These are phyloP conservation scores for Botrytis cinerea DNA, from an alignment of 2,329 filamentous ascomycete genomes.

Conservation along the genomic window DNA sequence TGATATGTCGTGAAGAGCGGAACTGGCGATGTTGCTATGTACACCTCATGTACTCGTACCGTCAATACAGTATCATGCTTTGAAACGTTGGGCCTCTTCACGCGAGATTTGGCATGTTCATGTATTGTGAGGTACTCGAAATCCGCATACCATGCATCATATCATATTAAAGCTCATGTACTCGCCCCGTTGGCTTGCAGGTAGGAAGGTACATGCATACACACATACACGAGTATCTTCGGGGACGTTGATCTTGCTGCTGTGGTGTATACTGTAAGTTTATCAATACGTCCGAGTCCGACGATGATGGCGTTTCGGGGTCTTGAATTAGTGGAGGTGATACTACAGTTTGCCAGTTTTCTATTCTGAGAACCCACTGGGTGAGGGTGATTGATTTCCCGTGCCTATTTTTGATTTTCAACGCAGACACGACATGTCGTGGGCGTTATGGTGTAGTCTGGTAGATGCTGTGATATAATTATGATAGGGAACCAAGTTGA, in stretches of 20 bases:
- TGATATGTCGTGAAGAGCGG: not conserved
- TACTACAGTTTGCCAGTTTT: constrained; percentile 13
- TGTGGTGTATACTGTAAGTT: constrained; percentile 5
- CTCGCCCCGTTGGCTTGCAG: constrained; percentile 14
- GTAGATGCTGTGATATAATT: not conserved
- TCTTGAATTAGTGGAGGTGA: constrained; percentile 9
- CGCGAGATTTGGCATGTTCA: not conserved
- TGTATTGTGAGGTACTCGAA: not conserved
- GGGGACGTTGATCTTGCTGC: constrained; percentile 24
- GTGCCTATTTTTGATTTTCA: not conserved
- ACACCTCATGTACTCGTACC: not conserved
- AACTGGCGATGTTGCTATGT: not conserved
- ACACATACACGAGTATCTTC: constrained; percentile 9
- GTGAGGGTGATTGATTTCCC: constrained; percentile 4
- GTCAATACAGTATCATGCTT: not conserved
- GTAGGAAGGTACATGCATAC: constrained; percentile 5
- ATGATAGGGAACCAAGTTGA: constrained; percentile 16
- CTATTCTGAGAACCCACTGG: constrained; percentile 7
- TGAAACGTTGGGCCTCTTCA: constrained; percentile 10
- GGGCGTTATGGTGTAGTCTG: not conserved
- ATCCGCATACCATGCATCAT: not conserved
- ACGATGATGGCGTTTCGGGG: constrained; percentile 24
- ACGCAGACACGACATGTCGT: constrained; percentile 1
- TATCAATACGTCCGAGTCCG: constrained; percentile 11
- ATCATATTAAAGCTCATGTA: not conserved